A percentile compares a stretch with the other conserved stretches of the same genome.
These are phyloP conservation scores for Mortierella sp. DNA, from an alignment of 371 early-diverging fungal species.

Conservation along the genomic window DNA sequence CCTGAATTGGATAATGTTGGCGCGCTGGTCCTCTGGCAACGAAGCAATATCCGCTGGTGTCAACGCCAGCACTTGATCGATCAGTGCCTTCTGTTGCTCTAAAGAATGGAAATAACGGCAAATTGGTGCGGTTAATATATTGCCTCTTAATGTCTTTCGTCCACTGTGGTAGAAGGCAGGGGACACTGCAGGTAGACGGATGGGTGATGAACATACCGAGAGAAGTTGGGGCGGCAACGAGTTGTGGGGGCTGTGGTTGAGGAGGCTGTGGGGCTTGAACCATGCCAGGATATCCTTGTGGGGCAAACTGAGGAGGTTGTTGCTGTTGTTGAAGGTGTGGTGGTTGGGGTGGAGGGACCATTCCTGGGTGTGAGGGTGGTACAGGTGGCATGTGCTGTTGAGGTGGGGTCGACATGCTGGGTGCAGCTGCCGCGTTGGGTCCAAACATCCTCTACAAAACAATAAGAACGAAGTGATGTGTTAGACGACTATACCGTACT, in stretches of 20 bases:
- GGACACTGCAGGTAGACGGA: not conserved
- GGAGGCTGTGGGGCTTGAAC: constrained; percentile 22
- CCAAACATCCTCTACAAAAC: constrained; percentile 47
- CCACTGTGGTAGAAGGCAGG: too few species aligned
- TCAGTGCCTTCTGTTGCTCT: constrained; percentile 69
- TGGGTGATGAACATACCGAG: constrained; percentile 24
- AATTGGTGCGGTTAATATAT: not conserved
- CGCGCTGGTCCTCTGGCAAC: constrained; percentile 70
- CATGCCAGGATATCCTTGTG: constrained; percentile 47
- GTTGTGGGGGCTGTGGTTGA: constrained; percentile 36
- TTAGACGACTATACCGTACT: too few species aligned
- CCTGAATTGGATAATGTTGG: constrained; percentile 64
- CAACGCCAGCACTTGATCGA: constrained; percentile 69
- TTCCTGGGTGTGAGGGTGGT: constrained; percentile 43
- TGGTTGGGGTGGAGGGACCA: constrained; percentile 23
- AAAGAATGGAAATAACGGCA: constrained; percentile 7
- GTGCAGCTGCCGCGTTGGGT: constrained; percentile 39
- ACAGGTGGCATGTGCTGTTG: constrained; percentile 46
- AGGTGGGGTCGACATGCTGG: constrained; percentile 29
- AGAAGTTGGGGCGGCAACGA: constrained; percentile 16
- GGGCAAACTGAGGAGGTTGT: constrained; percentile 38
- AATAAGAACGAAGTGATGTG: not conserved
- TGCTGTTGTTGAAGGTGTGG: constrained; percentile 51
- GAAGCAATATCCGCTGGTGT: constrained; percentile 71
- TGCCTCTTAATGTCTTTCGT: too few species aligned